Evolutionary conservation across 495 filamentous ascomycete species (phyloP), one percentile per base, ranked within the genome.

Genomic region (Trichoderma virens): DNA sequence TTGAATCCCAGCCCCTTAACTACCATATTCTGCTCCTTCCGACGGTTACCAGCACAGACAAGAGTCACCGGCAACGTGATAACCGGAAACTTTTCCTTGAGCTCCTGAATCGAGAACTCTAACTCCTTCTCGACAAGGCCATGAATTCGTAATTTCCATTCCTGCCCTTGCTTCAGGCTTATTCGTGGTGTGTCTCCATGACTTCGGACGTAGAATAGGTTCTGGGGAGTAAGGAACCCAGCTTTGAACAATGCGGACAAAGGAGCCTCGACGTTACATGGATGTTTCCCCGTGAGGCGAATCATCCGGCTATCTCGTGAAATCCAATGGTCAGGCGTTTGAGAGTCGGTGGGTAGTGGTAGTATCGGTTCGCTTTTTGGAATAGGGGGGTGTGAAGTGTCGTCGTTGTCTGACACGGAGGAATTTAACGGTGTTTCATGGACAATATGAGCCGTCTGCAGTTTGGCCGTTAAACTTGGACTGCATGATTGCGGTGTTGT

Each of bases 1-100:
- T 92, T 96, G 77, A 98, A 98, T 0, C 93, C 93, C 70, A 97
- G 96, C 2, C 90, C 90, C 72, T 98, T 98, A 31, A 92, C 81
- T 2, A 96, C 90, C 34, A 88, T 79, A 66, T 98, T 98, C 70
- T 98, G 93, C 72, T 98, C 93, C 75, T 98, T 98, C 27, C 93
- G 83, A 65, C 93, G 80, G 70, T 98, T 98, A 0, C 93, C 93
- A 14, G 93, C 93, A 74, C 93, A 98, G 41, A 97, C 93, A 0
- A 98, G 81, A 0, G 93, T 97, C 68, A 97, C 79, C 0, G 93
- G 93, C 34, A 88, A 86, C 9, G 93, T 97, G 23, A 92, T 83
- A 71, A 96, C 90, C 62, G 94, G 88, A 69, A 88, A 96, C 3
- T 91, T 82, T 7, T 76, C 73, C 5, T 96, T 72, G 2, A 98